phyloP scores from a whole-genome alignment of 1,139 yeast genomes.

The Yamadazyma diospyri region DNA sequence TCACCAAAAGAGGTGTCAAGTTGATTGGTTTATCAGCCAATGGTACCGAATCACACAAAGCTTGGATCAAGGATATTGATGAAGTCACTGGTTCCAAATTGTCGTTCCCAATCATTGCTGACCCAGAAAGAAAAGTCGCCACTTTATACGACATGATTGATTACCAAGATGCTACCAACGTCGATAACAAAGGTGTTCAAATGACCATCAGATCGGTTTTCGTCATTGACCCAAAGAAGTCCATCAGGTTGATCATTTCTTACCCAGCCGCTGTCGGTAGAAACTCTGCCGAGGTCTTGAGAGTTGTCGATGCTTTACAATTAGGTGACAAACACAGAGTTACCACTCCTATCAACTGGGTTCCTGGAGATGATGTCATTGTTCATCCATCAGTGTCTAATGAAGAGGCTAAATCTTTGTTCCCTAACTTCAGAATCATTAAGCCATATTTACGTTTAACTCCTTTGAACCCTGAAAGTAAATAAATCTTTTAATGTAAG shows the following conservation, averaged over 20 bases:
- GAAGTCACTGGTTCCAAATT: conserved; percentile 72
- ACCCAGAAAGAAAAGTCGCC: conserved; percentile 74
- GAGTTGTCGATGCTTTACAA: conserved; percentile 85
- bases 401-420: conserved; percentile 70
- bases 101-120: conserved; percentile 85
- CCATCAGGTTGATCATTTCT: conserved; percentile 74
- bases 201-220: conserved; percentile 78
- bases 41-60: conserved; percentile 68
- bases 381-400: conserved; percentile 81
- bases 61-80: conserved; percentile 86
- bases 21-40: conserved; percentile 84
- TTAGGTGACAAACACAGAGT: conserved; percentile 73
- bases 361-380: conserved; percentile 80
- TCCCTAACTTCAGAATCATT: conserved; percentile 73
- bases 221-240: conserved; percentile 83
- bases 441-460: conserved; percentile 66
- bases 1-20: conserved; percentile 74
- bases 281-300: conserved; percentile 81
- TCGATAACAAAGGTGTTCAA: conserved; percentile 67
- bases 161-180: conserved; percentile 80
- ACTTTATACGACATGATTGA: conserved; percentile 87
- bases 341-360: conserved; percentile 79
- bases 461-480: conserved; percentile 23
- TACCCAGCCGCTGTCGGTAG: conserved; percentile 93
- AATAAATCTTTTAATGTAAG: conserved; percentile 2